Evolutionary conservation across 345 rosid species (phyloP), one percentile per base, ranked within the genome.

Genomic region (Firmiana major): DNA sequence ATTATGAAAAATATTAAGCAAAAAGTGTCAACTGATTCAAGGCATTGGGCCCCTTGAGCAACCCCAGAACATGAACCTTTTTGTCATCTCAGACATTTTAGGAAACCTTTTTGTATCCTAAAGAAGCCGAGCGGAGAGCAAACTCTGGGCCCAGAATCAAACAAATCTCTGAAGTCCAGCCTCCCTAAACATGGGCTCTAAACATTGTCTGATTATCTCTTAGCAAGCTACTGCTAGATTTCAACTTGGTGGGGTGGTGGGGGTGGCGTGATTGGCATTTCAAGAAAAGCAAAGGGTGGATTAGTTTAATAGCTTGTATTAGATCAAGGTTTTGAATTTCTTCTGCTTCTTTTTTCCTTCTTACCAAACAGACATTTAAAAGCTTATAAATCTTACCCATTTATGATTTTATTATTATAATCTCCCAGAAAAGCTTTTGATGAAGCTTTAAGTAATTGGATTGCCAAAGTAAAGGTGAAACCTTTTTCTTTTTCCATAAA

Each of bases 401-500:
- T 55, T 73, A n/a, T 34, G 19, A 12, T 54, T 62, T 53, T 51
- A 64, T 16, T 64, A 38, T 60, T 3, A 24, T 71, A 38, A 42
- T 63, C 7, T 7, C 22, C 7, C 11, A 28, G 58, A 73, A 69
- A 28, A 74, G 42, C 40, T 45, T 40, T 36, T 67, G 36, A 19
- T 65, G 40, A 68, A 26, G 34, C 45, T 51, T 75, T 19, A 36
- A 73, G 80, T 77, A 62, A 40, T 70, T 28, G 21, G 63, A 80
- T 40, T 63, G 73, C 49, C 60, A 80, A 67, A 16, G 75, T 72
- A 31, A 17, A 71, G 22, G 63, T 55, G 46, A 71, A 49, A 38
- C 53, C 80, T 79, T 67, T 73, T 66, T 49, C 80, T 57, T 55
- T 75, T 75, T 9, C 6, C n/a, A 36, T 66, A 9, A 40, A 8